Evolutionary conservation across 768 basidiomycete species (phyloP).

Genomic region (Thelephora ganbajun): DNA sequence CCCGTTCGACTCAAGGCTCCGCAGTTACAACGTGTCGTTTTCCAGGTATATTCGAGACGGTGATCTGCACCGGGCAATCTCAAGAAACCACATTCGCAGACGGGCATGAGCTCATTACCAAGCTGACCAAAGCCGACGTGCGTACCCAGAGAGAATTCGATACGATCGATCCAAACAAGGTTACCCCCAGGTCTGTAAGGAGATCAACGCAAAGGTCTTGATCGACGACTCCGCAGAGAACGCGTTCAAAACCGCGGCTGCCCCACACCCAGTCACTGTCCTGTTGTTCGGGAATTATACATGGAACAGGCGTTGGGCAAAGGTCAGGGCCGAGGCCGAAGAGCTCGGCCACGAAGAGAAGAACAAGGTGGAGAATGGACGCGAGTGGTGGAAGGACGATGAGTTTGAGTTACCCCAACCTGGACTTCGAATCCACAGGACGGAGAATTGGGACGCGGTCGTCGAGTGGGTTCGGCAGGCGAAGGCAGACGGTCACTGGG

Average conservation of each 20-base stretch:
- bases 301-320: conserved; percentile 56
- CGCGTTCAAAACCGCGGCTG: conserved; percentile 41
- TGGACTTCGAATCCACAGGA: conserved; percentile 34
- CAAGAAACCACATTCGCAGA: conserved; percentile 30
- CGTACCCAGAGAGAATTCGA: conserved; percentile 7
- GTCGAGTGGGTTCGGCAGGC: conserved; percentile 28
- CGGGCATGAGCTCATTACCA: conserved; percentile 32
- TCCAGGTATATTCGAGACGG: conserved; percentile 35
- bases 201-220: conserved; percentile 47
- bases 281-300: conserved; percentile 65
- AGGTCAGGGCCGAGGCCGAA: conserved; percentile 28
- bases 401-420: conserved; percentile 28
- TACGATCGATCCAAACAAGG: background rate
- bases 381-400: conserved; percentile 45
- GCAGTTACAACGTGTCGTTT: background rate
- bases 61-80: conserved; percentile 69
- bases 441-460: conserved; percentile 51
- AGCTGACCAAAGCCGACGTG: conserved; percentile 60
- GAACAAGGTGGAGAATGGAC: conserved; percentile 30
- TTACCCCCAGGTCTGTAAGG: conserved; percentile 39
- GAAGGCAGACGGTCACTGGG: conserved; percentile 6
- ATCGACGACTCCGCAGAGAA: conserved; percentile 80
- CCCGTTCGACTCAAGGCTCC: background rate
- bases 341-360: conserved; percentile 40
- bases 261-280: conserved; percentile 37